Evolutionary conservation across 768 basidiomycete species (phyloP), one percentile per base, ranked within the genome.

Genomic region (Favolaschia claudopus): DNA sequence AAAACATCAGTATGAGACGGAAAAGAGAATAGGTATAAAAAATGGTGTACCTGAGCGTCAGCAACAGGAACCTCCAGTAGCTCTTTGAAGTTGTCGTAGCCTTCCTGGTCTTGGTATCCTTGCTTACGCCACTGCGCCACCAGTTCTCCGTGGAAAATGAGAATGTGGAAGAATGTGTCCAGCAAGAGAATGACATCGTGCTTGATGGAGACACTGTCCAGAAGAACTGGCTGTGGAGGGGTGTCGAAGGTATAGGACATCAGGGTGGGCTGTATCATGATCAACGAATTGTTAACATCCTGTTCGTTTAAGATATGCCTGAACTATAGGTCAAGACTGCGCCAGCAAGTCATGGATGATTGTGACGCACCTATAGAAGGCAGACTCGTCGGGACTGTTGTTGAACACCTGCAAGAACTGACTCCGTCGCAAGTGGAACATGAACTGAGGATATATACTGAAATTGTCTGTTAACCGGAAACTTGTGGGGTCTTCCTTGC

Each of bases 401-500:
- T 99, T 99, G 78, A 99, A 99, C 52, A 99, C 96, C 76, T 99
- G 97, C 72, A 99, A 80, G 81, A 99, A 99, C 77, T 99, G 96
- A 83, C 93, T 95, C 72, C 97, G 81, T 58, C 96, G 84, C 60
- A 99, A 76, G 77, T 99, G 97, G 89, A 99, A 99, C 97, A 99
- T 99, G 81, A 99, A 99, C 72, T 99, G 97, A 15, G 97, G 97
- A 74, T 99, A 99, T 68, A 99, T 98, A 72, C 92, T 93, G 77
- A 99, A 99, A 76, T 97, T 97, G 72, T 97, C 95, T 54, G 87
- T 82, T 64, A 99, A 80, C 66, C 95, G 82, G 85, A 99, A 99
- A 71, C 91, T 94, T 33, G 88, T 85, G 10, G 97, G 92, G 71
- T 99, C 97, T 75, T 99, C 97, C 79, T 99, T 99, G 68, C 96